These are phyloP conservation scores for Scenedesmus sp. DNA, from an alignment of 163 green algal genomes.

Conservation along the genomic window DNA sequence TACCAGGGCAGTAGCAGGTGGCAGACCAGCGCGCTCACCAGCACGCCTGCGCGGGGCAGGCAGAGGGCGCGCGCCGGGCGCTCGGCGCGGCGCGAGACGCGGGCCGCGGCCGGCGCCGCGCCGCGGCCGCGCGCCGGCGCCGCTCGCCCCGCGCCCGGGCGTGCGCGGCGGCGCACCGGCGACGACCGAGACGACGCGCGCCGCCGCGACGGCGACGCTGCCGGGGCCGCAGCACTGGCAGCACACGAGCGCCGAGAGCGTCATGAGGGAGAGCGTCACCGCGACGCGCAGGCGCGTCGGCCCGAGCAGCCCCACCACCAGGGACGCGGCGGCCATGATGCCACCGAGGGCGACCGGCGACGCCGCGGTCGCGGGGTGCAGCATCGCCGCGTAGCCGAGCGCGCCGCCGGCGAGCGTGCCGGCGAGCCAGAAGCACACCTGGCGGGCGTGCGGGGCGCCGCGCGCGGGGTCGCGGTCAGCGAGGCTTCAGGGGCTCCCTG, in stretches of 20 bases:
- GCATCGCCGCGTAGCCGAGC: constrained; percentile 15
- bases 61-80: too few species aligned
- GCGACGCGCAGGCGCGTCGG: background rate
- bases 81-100: too few species aligned
- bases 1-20: constrained; percentile 37
- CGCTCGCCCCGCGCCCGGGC: too few species aligned
- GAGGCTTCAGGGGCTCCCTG: too few species aligned
- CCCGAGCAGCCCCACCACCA: background rate
- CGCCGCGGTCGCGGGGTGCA: background rate
- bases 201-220: background rate
- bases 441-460: too few species aligned
- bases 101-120: too few species aligned
- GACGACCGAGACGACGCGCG: constrained; percentile 20
- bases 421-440: constrained; percentile 17
- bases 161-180: too few species aligned
- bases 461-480: too few species aligned
- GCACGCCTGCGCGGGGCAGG: too few species aligned
- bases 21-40: background rate
- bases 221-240: constrained; percentile 8
- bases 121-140: too few species aligned
- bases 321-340: background rate
- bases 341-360: background rate
- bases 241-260: background rate
- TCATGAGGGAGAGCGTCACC: background rate
- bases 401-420: constrained; percentile 8